Conservation (phyloP, 805 yeast species). For the Starmerella etchellsii region DNA sequence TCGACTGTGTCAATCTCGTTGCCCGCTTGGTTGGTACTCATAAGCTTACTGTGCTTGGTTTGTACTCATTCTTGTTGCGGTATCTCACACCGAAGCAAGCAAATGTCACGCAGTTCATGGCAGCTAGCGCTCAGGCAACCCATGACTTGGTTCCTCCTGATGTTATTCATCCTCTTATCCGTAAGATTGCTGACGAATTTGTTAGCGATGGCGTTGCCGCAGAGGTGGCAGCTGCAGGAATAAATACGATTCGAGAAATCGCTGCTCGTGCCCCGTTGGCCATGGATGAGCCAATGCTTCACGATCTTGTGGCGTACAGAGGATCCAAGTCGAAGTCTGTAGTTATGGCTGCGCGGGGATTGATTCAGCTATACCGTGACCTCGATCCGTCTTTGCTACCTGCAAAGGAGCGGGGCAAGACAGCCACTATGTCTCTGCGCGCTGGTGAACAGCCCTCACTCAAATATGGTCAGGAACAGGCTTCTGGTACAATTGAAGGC, state of each 20-base stretch:
- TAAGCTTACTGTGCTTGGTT: conserved; percentile 76
- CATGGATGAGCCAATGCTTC: conserved; percentile 73
- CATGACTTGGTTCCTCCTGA: conserved; percentile 98
- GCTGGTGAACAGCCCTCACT: conserved; percentile 37
- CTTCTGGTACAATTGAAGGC: conserved; percentile 72
- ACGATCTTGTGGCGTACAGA: conserved; percentile 79
- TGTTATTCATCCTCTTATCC: conserved; percentile 58
- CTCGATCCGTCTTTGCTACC: conserved; percentile 92
- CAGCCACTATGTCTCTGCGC: conserved; percentile 71
- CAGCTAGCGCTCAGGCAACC: conserved; percentile 91
- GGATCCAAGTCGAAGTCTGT: conserved; percentile 92
- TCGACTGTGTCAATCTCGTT: conserved; percentile 71
- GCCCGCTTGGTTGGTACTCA: conserved; percentile 90
- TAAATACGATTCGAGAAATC: conserved; percentile 89
- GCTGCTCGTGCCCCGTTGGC: conserved; percentile 89
- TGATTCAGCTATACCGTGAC: conserved; percentile 78
- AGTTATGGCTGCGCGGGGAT: conserved; percentile 81
- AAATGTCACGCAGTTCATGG: conserved; percentile 91
- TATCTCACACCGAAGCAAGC: conserved; percentile 88
- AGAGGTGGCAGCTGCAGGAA: conserved; percentile 96
- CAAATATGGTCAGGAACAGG: conserved; percentile 43
- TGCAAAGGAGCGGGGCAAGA: conserved; percentile 84
- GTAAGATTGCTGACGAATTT: conserved; percentile 93
- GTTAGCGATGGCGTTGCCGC: conserved; percentile 97
- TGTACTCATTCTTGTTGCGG: conserved; percentile 78